These are phyloP conservation scores for Pholiota molesta DNA, from an alignment of 768 basidiomycete genomes.

Conservation along the genomic window DNA sequence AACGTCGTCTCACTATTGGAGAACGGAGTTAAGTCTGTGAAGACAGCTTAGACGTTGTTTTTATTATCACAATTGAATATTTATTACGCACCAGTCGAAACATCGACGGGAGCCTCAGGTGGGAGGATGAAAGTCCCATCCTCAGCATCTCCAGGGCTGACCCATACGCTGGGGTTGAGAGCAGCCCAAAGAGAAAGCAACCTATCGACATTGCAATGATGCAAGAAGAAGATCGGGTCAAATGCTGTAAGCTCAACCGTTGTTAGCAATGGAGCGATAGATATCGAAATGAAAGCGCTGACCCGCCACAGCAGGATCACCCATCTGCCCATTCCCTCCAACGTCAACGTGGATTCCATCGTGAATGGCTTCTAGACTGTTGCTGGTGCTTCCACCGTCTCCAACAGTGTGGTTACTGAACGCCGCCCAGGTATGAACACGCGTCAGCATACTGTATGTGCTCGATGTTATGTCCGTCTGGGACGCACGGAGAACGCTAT, in stretches of 20 bases:
- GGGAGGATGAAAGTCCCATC: conserved; percentile 38
- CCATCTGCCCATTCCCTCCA: conserved; percentile 48
- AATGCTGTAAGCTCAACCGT: conserved; percentile 32
- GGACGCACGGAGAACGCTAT: conserved; percentile 27
- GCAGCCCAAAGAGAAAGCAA: conserved; percentile 54
- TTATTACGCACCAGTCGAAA: conserved; percentile 29
- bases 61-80: not conserved
- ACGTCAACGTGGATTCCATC: conserved; percentile 47
- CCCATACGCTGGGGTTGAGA: conserved; percentile 44
- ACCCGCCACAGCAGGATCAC: conserved; percentile 43
- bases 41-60: not conserved
- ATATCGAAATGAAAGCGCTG: conserved; percentile 8
- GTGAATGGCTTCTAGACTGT: conserved; percentile 46
- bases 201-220: conserved; percentile 57
- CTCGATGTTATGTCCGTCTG: conserved; percentile 30
- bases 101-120: conserved; percentile 27
- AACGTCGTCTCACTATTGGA: conserved; percentile 39
- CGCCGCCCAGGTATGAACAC: conserved; percentile 40
- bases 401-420: conserved; percentile 43
- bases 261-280: not conserved
- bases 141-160: conserved; percentile 29
- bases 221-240: conserved; percentile 58
- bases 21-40: conserved; percentile 49
- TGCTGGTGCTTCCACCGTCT: conserved; percentile 40
- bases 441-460: conserved; percentile 41